These are phyloP conservation scores for Ustilago curta DNA, from an alignment of 1,284 basidiomycete species.

Conservation along the genomic window DNA sequence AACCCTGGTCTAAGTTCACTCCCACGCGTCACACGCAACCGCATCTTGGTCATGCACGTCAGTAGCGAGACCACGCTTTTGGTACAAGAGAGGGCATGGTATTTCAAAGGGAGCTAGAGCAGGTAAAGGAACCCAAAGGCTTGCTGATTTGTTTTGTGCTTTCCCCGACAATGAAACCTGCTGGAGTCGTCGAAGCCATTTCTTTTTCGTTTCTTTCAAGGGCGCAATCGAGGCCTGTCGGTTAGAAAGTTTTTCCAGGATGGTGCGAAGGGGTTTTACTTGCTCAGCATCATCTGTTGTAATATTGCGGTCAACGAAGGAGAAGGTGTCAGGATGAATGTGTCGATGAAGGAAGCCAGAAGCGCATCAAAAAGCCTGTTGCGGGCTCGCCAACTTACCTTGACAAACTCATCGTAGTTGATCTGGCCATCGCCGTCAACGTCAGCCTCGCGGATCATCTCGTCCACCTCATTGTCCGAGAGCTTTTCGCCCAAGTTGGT, in stretches of 20 bases:
- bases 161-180: not conserved
- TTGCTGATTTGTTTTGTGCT: not conserved
- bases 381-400: conserved; percentile 68
- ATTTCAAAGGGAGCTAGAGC: conserved; percentile 7
- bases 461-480: conserved; percentile 90
- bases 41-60: no score
- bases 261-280: conserved; percentile 37
- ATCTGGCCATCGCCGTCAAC: conserved; percentile 89
- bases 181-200: no score
- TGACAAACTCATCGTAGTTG: conserved; percentile 75
- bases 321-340: not conserved
- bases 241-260: conserved; percentile 5
- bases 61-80: no score
- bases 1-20: no score
- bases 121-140: not conserved
- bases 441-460: conserved; percentile 99
- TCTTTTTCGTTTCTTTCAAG: not conserved
- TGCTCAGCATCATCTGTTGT: conserved; percentile 67
- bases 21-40: no score
- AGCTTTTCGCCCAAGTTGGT: conserved; percentile 79
- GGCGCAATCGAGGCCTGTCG: not conserved
- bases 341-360: not conserved
- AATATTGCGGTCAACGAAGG: not conserved
- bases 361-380: not conserved
- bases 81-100: conserved; percentile 7